Evolutionary conservation across 2,329 filamentous ascomycete species (phyloP).

Genomic region (Lachnellula cervina): DNA sequence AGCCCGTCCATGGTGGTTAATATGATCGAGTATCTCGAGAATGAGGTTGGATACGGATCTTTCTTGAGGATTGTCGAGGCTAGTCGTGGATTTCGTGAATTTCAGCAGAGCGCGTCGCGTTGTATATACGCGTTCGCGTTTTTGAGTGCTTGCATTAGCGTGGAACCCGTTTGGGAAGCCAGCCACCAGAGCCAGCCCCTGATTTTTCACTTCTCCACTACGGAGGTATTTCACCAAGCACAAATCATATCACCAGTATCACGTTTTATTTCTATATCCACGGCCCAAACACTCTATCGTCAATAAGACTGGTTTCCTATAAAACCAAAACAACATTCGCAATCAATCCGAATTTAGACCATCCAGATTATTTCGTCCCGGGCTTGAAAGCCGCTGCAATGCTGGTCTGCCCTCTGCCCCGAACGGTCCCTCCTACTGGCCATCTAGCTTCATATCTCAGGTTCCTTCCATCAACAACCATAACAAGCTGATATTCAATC

Average conservation of each 20-base stretch:
- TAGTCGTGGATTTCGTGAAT: neutral
- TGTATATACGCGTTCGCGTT: neutral
- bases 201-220: neutral
- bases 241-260: too few species aligned
- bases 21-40: neutral
- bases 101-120: neutral
- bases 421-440: conserved; percentile 8
- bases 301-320: too few species aligned
- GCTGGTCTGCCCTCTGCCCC: conserved; percentile 8
- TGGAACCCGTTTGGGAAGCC: neutral
- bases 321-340: too few species aligned
- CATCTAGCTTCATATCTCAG: conserved; percentile 17
- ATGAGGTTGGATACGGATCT: neutral
- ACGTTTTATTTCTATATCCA: too few species aligned
- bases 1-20: conserved; percentile 54
- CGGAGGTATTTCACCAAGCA: neutral
- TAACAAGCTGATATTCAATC: conserved; percentile 17
- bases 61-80: neutral
- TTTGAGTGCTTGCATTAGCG: neutral
- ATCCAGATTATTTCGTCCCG: conserved; percentile 3
- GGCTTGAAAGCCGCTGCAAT: conserved; percentile 19
- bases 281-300: too few species aligned
- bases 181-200: neutral
- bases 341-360: too few species aligned
- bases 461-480: conserved; percentile 16